Conservation (phyloP, 1,284 basidiomycete species). For the Microbotryum intermedium region DNA sequence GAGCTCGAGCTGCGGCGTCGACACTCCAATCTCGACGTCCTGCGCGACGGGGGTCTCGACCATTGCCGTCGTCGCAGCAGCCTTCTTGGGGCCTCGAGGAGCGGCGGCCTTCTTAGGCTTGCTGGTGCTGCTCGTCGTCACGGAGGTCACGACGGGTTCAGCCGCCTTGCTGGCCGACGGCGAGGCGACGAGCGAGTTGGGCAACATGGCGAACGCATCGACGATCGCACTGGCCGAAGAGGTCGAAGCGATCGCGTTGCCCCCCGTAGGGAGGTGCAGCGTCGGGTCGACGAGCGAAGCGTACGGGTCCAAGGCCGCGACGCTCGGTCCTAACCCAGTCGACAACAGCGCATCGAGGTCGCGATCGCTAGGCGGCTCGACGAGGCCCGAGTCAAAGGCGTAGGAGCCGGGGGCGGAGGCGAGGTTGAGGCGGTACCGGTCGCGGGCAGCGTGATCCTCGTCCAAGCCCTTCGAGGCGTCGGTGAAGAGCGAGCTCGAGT, state of each 20-base stretch:
- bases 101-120: constrained; percentile 1
- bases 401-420: background rate
- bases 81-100: background rate
- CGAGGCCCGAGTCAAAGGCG: background rate
- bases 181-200: no score
- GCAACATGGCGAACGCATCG: no score
- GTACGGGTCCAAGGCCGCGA: background rate
- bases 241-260: background rate
- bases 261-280: constrained; percentile 11
- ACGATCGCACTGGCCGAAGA: background rate
- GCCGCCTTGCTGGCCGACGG: no score
- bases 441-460: no score
- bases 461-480: no score
- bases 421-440: background rate
- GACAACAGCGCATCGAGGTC: constrained; percentile 1
- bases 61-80: background rate
- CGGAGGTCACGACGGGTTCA: no score
- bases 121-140: background rate
- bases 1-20: background rate
- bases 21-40: constrained; percentile 8
- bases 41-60: constrained; percentile 8
- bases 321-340: background rate
- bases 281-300: constrained; percentile 22
- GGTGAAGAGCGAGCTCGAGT: constrained; percentile 18
- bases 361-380: background rate